Evolutionary conservation across 1,139 yeast genomes (phyloP).

Genomic region (Saccharomyces hybrid): DNA sequence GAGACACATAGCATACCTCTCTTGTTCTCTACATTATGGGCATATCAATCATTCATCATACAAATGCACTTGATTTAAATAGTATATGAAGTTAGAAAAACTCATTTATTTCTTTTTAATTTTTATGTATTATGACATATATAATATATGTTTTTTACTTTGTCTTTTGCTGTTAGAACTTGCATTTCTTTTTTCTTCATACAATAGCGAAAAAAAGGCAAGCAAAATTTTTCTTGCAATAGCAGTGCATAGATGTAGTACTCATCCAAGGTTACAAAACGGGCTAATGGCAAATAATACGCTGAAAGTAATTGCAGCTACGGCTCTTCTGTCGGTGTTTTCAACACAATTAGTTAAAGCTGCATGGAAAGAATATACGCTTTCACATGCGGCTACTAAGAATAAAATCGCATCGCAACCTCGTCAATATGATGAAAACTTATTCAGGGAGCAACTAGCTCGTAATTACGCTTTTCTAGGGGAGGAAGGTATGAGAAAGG

Average conservation of each 20-base stretch:
- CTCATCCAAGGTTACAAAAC: background rate
- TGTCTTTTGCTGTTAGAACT: background rate
- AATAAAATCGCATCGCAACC: constrained; percentile 4
- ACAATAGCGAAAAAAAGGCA: background rate
- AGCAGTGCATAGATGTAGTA: background rate
- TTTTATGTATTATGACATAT: background rate
- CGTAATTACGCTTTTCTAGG: constrained; percentile 88
- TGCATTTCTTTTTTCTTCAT: background rate
- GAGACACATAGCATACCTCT: background rate
- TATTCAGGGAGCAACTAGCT: constrained; percentile 84
- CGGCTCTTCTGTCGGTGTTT: constrained; percentile 25
- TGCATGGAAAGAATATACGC: constrained; percentile 16
- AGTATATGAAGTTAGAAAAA: background rate
- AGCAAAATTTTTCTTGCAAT: background rate
- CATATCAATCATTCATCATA: background rate
- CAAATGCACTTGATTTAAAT: background rate
- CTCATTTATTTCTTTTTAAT: background rate
- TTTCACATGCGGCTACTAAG: background rate
- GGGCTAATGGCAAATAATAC: constrained; percentile 13
- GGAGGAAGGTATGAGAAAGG: constrained; percentile 69
- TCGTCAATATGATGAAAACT: constrained; percentile 52
- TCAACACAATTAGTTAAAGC: constrained; percentile 22
- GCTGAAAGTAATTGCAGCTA: constrained; percentile 26
- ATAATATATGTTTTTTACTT: background rate
- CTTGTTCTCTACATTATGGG: background rate